Base-by-base conservation (phyloP, 805 yeast species). In the Blastobotrys chiropterorum region DNA sequence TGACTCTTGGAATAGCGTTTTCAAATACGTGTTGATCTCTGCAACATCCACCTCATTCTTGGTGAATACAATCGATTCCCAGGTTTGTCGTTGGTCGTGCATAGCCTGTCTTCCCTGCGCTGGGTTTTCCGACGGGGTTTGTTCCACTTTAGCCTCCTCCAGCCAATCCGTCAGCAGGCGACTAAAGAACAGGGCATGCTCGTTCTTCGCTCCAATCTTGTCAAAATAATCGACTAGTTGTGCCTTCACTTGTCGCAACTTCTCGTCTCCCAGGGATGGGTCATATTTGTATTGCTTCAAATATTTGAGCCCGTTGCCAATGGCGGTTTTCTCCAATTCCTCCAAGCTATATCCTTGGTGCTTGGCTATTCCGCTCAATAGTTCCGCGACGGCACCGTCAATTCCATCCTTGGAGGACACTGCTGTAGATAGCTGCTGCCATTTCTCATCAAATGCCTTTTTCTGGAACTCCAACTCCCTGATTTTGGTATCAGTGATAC, bases 41-140 rank as follows among this genome's bases (percentile, higher is more conserved):
- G 22, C 47, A 17, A 34, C 31, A 17, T 44, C 39, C 8, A 44
- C 38, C 3, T 14, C 13, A 22, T 11, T 4, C 7, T 22, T 16
- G 20, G 26, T 3, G 39, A 44, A 44, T 14, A 44, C 47, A 4
- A 44, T 8, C 3, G 16, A 6, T 30, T 44, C 47, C 47, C 47
- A 44, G 11, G 26, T 22, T 3, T 21, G 38, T 14, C 31, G 47
- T 19, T 44, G 47, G 14, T 26, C 38, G 19, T 26, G 20, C 38
- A 15, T 16, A 11, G 22, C 47, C 3, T 14, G 20, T 3, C 47
- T 8, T 3, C 21, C 47, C 5, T 21, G 38, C 2, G 22, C 34
- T 19, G 22, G 47, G 38, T 42, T 21, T 17, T 16, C 21, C 3
- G 20, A 13, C 7, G 19, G 13, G 8, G 19, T 42, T 26, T 26